A percentile compares a stretch with the other conserved stretches of the same genome.
phyloP scores from a whole-genome alignment of 164 flowering plant species.

The Cinnamomum micranthum region DNA sequence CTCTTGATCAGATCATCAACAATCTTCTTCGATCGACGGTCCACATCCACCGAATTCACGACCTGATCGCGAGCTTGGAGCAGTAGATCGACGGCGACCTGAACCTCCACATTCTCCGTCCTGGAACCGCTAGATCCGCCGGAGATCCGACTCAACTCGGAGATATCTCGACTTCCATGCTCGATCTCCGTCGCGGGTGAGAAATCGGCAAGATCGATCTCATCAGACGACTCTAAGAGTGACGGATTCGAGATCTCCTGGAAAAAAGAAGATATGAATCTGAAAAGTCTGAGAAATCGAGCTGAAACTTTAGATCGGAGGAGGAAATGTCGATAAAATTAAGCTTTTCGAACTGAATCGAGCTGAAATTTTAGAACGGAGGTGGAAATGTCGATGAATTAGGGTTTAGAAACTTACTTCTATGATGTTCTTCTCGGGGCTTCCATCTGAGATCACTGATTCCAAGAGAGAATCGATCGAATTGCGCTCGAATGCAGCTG shows the following conservation, averaged over 20 bases:
- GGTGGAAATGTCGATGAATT: neutral
- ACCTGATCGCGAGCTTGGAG: neutral
- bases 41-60: neutral
- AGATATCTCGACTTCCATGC: neutral
- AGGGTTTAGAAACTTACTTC: neutral
- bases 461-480: neutral
- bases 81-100: neutral
- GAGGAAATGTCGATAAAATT: neutral
- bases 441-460: neutral
- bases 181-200: neutral
- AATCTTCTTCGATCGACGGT: constrained; percentile 1
- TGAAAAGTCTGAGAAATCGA: neutral
- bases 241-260: neutral
- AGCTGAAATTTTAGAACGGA: neutral
- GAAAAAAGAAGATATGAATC: neutral
- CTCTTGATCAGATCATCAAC: neutral
- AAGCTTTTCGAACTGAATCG: neutral
- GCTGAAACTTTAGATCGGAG: neutral
- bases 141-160: neutral
- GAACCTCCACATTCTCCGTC: neutral
- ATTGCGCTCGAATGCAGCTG: neutral
- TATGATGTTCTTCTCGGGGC: neutral
- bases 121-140: neutral
- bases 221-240: neutral
- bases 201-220: neutral